phyloP scores from a whole-genome alignment of 2,329 filamentous ascomycete genomes.

The Fusarium compactum region DNA sequence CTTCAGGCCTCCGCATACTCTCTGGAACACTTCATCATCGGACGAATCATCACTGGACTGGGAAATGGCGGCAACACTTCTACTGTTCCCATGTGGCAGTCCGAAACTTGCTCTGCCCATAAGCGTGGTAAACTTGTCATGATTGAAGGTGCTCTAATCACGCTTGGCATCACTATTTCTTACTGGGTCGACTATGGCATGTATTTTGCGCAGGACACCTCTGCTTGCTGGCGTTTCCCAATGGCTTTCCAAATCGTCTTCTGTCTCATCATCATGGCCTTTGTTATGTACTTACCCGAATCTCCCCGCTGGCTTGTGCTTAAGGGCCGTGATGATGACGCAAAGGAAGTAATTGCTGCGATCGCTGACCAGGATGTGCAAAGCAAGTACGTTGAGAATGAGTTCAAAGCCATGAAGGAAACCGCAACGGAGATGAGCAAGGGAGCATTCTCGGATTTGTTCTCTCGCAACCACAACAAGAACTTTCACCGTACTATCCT shows the following conservation, averaged over 20 bases:
- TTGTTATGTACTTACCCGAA: slow-evolving; percentile 67
- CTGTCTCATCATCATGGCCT: slow-evolving; percentile 66
- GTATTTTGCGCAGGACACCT: slow-evolving; percentile 58
- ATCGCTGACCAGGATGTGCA: slow-evolving; percentile 67
- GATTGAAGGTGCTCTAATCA: slow-evolving; percentile 70
- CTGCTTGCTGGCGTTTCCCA: slow-evolving; percentile 68
- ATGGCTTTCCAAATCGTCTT: slow-evolving; percentile 68
- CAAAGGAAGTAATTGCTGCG: slow-evolving; percentile 60
- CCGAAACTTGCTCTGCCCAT: slow-evolving; percentile 68
- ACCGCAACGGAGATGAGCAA: slow-evolving; percentile 78
- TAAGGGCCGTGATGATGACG: slow-evolving; percentile 61
- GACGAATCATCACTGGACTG: slow-evolving; percentile 69
- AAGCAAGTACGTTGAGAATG: slow-evolving; percentile 68
- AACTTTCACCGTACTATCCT: slow-evolving; percentile 69
- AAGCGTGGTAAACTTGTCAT: slow-evolving; percentile 71
- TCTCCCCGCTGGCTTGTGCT: slow-evolving; percentile 63
- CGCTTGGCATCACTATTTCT: slow-evolving; percentile 66
- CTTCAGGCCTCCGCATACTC: slow-evolving; percentile 69
- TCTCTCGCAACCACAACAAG: slow-evolving; percentile 68
- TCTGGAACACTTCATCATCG: slow-evolving; percentile 67
- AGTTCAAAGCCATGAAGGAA: slow-evolving; percentile 71
- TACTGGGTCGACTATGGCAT: slow-evolving; percentile 73
- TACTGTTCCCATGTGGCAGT: slow-evolving; percentile 70
- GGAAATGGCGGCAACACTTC: slow-evolving; percentile 70
- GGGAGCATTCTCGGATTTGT: slow-evolving; percentile 68